Base-by-base conservation (phyloP, 2,329 filamentous ascomycete species). In the Celoporthe dispersa region DNA sequence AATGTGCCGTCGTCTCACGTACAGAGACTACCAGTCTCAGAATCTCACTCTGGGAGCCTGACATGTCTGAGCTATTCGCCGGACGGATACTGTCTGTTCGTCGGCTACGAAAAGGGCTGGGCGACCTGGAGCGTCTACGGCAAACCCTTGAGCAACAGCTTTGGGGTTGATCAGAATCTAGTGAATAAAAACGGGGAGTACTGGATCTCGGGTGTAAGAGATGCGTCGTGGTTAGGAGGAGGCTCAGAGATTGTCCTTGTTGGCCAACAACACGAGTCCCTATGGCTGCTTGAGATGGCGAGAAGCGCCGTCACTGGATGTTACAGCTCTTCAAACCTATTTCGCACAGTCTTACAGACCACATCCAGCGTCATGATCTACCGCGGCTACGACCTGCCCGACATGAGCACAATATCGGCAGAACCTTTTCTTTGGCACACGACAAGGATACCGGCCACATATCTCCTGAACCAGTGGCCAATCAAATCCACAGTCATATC, bases 121-220 rank as follows among this genome's bases (percentile, higher is more conserved):
- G 92, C 93, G 5, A 95, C 91, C 62, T 99, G 95, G 95, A 98
- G 95, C 78, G 96, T 98, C 51, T 99, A 97, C 80, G 96, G 96
- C 44, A 98, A 97, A 79, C 87, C 91, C 2, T 91, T 94, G 19
- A 94, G 92, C 68, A 93, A 90, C 75, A 97, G 93, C 77, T 98
- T 98, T 78, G 85, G 87, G 8, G 85, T 88, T 16, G 92, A 97
- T 75, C 83, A 84, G 35, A 80, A 82, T 2, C 84, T 94, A 51
- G 89, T 90, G 2, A 82, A 86, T 64, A 81, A 82, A 8, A 95
- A 96, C 76, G 87, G 86, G 37, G 95, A 99, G 77, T 86, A 88
- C 60, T 98, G 95, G 94, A 84, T 98, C n/a, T 85, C 87, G 7
- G 93, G 94, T 3, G 85, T 97, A 33, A 86, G 84, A 28, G 89